Base-by-base conservation (phyloP, 2,329 filamentous ascomycete genomes). In the Claviceps citrina region DNA sequence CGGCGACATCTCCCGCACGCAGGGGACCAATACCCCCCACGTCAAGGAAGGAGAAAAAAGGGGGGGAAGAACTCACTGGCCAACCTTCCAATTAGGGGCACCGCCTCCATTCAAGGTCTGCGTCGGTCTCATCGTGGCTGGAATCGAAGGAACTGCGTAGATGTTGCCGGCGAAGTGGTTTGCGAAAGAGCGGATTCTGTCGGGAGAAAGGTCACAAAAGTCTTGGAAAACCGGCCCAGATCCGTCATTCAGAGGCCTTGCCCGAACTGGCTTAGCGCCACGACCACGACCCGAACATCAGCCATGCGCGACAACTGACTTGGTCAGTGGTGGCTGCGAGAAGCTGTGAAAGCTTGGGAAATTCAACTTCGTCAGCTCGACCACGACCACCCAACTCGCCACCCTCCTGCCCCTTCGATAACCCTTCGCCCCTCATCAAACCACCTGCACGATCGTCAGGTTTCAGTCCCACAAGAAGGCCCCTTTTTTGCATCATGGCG, bases 401-500 rank as follows among this genome's bases (percentile, higher is more conserved):
- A n/a, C n/a, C n/a, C n/a, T n/a, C n/a, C 26, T 24, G 5, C 5
- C 22, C 22, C 22, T 24, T 24, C 22, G 22, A 24, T 24, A 24
- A 24, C 22, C 22, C 8, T 24, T 24, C 22, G 22, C 8, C 22
- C 8, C 5, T 5, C 8, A 8, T 24, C 22, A 24, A 35, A 32
- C 1, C 26, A 24, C 24, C 20, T 31, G 13, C 33, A 27, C 26
- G n/a, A n/a, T n/a, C n/a, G n/a, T n/a, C n/a, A n/a, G n/a, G n/a
- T n/a, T n/a, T n/a, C n/a, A n/a, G n/a, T n/a, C n/a, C n/a, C n/a
- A n/a, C n/a, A n/a, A n/a, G n/a, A n/a, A n/a, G n/a, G n/a, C n/a
- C n/a, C n/a, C n/a, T n/a, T n/a, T n/a, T 34, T 13, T 27, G 25
- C 39, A 44, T 10, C 40, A 58, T 75, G 71, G 66, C 70, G 48